These are phyloP conservation scores for Globisporangium ultimum DNA, from an alignment of 352 stramenopile species.

Conservation along the genomic window DNA sequence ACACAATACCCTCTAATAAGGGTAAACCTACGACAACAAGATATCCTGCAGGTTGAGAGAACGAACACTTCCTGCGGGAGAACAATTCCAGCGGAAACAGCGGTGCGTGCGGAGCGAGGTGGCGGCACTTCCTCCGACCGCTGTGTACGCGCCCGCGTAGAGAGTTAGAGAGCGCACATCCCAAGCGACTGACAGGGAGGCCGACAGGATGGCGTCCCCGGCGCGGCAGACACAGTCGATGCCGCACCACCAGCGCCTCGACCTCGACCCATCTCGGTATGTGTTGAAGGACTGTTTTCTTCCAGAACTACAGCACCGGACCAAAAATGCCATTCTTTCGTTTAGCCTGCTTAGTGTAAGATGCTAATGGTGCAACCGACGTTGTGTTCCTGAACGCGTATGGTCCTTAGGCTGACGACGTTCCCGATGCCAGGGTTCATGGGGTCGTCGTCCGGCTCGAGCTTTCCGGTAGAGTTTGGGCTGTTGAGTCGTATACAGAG, in stretches of 20 bases:
- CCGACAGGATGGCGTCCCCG: conserved; percentile 16
- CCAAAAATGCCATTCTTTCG: neutral
- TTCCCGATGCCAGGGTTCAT: conserved; percentile 64
- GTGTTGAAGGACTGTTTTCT: neutral
- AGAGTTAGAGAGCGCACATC: neutral
- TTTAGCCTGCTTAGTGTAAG: neutral
- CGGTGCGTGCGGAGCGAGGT: too few species aligned
- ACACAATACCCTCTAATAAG: neutral
- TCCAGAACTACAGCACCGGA: neutral
- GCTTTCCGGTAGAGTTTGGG: conserved; percentile 29
- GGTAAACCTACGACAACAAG: neutral
- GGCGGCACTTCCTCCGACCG: too few species aligned
- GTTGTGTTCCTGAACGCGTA: neutral
- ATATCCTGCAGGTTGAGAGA: neutral
- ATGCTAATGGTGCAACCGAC: too few species aligned
- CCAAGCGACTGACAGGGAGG: neutral
- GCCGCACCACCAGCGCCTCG: conserved; percentile 37
- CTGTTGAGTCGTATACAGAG: too few species aligned
- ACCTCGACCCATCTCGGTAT: conserved; percentile 51
- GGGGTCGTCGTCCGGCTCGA: conserved; percentile 20
- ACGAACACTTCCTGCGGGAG: neutral
- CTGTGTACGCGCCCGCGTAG: too few species aligned
- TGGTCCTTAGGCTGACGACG: conserved; percentile 45
- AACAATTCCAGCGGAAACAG: conserved; percentile 1
- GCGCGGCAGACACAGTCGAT: conserved; percentile 39